A percentile compares a stretch with the other conserved stretches of the same genome.
Conservation (phyloP, 2,329 filamentous ascomycete species). For the Pleomassaria siparia region DNA sequence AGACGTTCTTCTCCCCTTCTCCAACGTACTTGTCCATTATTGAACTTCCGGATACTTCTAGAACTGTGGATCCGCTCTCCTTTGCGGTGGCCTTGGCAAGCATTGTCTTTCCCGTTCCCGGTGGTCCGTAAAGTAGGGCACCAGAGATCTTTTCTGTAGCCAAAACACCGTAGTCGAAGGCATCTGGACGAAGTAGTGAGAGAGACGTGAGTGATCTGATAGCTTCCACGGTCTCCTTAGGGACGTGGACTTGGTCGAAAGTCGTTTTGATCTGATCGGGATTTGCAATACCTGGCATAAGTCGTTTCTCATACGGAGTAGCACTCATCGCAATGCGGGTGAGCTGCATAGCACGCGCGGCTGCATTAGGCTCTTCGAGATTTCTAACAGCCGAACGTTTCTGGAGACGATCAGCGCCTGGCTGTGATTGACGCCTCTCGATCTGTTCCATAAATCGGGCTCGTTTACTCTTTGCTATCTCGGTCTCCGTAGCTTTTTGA, state of each 20-base stretch:
- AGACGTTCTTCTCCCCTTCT: slow-evolving; percentile 91
- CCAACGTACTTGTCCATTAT: slow-evolving; percentile 97
- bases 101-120: slow-evolving; percentile 67
- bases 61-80: slow-evolving; percentile 65
- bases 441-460: not conserved
- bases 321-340: slow-evolving; percentile 26
- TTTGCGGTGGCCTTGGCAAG: slow-evolving; percentile 67
- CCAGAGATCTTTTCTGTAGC: slow-evolving; percentile 89
- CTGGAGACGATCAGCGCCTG: not conserved
- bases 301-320: slow-evolving; percentile 78
- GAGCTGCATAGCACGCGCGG: slow-evolving; percentile 57
- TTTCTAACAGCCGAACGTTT: not conserved
- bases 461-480: not conserved
- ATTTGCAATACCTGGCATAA: slow-evolving; percentile 80
- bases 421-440: slow-evolving; percentile 27
- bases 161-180: slow-evolving; percentile 94
- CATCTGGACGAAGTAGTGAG: slow-evolving; percentile 83
- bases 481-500: not conserved
- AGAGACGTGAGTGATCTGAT: slow-evolving; percentile 87
- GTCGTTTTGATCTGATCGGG: slow-evolving; percentile 80
- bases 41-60: slow-evolving; percentile 87
- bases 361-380: slow-evolving; percentile 5
- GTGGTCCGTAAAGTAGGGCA: slow-evolving; percentile 83
- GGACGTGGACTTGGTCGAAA: slow-evolving; percentile 83
- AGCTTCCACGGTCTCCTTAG: slow-evolving; percentile 79